Evolutionary conservation across 1,284 basidiomycete genomes (phyloP).

Genomic region (Ustilago shanxiensis): DNA sequence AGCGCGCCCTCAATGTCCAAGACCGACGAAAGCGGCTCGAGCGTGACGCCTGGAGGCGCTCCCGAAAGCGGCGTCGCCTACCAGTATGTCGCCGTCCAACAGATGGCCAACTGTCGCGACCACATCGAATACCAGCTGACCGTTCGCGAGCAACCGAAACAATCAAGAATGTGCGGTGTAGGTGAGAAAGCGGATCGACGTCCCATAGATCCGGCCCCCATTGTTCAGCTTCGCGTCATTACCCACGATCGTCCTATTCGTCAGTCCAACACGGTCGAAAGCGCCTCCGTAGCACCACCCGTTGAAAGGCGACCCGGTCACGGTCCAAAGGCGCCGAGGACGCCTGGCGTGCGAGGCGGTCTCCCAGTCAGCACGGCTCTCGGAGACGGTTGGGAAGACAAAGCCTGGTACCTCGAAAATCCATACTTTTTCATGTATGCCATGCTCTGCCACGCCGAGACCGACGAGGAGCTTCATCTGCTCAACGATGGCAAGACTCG

Average conservation of each 20-base stretch:
- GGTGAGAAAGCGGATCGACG: slow-evolving; percentile 87
- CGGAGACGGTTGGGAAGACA: slow-evolving; percentile 67
- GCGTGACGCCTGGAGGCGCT: slow-evolving; percentile 16
- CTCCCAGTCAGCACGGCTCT: slow-evolving; percentile 55
- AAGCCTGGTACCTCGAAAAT: slow-evolving; percentile 68
- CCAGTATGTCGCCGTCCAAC: slow-evolving; percentile 59
- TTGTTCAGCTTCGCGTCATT: slow-evolving; percentile 91
- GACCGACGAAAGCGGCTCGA: slow-evolving; percentile 37
- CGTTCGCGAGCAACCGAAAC: slow-evolving; percentile 65
- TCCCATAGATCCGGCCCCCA: slow-evolving; percentile 94
- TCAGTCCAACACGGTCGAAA: slow-evolving; percentile 21
- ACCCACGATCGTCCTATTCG: slow-evolving; percentile 69
- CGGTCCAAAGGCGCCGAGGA: slow-evolving; percentile 28
- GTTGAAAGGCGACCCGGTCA: slow-evolving; percentile 42
- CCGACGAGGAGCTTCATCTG: slow-evolving; percentile 89
- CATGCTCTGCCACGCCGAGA: slow-evolving; percentile 65
- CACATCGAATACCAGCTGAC: slow-evolving; percentile 64
- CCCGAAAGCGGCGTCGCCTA: slow-evolving; percentile 53
- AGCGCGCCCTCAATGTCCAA: slow-evolving; percentile 18
- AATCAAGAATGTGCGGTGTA: slow-evolving; percentile 67
- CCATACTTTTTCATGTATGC: slow-evolving; percentile 68
- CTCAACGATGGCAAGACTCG: slow-evolving; percentile 91
- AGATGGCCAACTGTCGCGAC: slow-evolving; percentile 54
- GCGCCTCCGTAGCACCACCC: slow-evolving; percentile 31
- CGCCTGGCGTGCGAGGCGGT: slow-evolving; percentile 48